phyloP scores from a whole-genome alignment of 208 protist genomes.

The Wallacemonas sp. region DNA sequence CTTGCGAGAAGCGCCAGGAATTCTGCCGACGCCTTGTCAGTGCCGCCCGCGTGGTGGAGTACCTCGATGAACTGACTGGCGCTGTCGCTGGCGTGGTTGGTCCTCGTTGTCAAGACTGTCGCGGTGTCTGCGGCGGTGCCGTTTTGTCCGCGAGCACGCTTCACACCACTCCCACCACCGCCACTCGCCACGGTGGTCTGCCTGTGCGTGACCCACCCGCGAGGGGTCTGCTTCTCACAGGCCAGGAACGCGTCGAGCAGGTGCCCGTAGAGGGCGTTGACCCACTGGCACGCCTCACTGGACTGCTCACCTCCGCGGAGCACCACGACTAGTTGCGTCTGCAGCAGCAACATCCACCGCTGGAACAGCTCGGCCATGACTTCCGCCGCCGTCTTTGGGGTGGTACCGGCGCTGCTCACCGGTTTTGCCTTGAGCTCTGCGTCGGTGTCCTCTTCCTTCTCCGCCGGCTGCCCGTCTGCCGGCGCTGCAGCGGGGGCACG shows the following conservation, averaged over 20 bases:
- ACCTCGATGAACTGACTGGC: neutral
- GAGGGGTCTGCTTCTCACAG: neutral
- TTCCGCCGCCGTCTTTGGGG: neutral
- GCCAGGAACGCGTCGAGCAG: constrained; percentile 3
- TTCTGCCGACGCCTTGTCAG: neutral
- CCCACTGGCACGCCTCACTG: neutral
- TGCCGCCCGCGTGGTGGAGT: neutral
- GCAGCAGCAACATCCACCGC: neutral
- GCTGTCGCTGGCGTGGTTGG: neutral
- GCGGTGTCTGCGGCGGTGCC: neutral
- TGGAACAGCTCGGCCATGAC: neutral
- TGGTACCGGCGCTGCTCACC: neutral
- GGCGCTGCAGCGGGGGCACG: neutral
- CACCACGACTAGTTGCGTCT: neutral
- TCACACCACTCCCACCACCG: too few species aligned
- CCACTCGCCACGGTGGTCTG: neutral
- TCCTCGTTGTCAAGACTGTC: neutral
- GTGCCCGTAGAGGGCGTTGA: constrained; percentile 2
- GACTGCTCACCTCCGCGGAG: neutral
- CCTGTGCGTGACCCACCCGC: neutral
- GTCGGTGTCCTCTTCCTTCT: neutral
- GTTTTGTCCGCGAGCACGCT: neutral
- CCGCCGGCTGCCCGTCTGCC: neutral
- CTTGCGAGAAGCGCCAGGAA: neutral
- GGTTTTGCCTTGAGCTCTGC: neutral